Percentiles rank a stretch among this genome's conserved stretches.
Evolutionary conservation across 306 rosid genomes (phyloP).

Genomic region (Clitoria ternatea): DNA sequence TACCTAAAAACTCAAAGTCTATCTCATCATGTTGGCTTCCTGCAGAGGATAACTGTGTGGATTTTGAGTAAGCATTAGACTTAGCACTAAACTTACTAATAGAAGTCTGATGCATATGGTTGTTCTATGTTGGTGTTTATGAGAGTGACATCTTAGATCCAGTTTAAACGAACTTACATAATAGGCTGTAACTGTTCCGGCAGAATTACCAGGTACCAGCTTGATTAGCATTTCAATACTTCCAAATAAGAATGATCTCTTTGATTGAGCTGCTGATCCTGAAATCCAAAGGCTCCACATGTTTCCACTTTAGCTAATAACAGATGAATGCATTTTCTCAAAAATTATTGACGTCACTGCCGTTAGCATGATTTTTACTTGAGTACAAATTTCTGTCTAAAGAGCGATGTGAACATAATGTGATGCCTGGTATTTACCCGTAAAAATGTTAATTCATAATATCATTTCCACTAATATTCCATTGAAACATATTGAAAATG

Average conservation of each 20-base stretch:
- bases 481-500: background rate
- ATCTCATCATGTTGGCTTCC: slow-evolving; percentile 72
- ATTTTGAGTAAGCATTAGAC: slow-evolving; percentile 20
- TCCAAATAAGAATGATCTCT: slow-evolving; percentile 65
- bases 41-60: slow-evolving; percentile 53
- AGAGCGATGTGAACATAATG: background rate
- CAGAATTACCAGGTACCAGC: slow-evolving; percentile 66
- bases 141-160: background rate
- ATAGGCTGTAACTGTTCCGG: slow-evolving; percentile 74
- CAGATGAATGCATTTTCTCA: background rate
- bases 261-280: slow-evolving; percentile 70
- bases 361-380: background rate
- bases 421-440: background rate
- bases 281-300: slow-evolving; percentile 22
- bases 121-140: background rate
- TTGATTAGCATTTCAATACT: slow-evolving; percentile 69
- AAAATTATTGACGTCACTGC: background rate
- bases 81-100: slow-evolving; percentile 6
- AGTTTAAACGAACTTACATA: slow-evolving; percentile 57
- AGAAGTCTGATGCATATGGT: background rate
- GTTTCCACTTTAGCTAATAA: slow-evolving; percentile 2
- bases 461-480: background rate
- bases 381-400: background rate
- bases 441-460: background rate
- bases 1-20: slow-evolving; percentile 75